These are phyloP conservation scores for Houttuynia cordata DNA, from an alignment of 164 flowering plant species.

Conservation along the genomic window DNA sequence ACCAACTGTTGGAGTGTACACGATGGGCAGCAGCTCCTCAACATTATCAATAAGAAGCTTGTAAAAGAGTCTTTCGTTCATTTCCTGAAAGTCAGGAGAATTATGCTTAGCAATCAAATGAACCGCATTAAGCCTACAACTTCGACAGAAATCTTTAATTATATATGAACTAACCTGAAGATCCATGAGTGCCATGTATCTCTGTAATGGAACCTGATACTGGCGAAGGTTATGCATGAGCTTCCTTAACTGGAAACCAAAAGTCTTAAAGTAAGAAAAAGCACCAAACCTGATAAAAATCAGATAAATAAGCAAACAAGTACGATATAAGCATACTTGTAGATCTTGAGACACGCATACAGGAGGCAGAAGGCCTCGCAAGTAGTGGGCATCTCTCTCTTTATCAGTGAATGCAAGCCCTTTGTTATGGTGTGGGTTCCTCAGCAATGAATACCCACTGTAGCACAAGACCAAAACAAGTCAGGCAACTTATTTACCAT, in stretches of 20 bases:
- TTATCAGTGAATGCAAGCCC: constrained; percentile 66
- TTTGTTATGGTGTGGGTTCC: constrained; percentile 78
- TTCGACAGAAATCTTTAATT: neutral
- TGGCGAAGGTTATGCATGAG: constrained; percentile 53
- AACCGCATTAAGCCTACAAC: neutral
- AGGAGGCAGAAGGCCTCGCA: constrained; percentile 84
- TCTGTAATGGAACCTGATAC: constrained; percentile 70
- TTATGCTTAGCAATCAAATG: neutral
- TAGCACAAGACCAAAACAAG: constrained; percentile 1
- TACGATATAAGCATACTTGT: constrained; percentile 31
- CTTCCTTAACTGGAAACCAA: constrained; percentile 49
- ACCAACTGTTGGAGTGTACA: constrained; percentile 82
- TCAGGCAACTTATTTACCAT: neutral
- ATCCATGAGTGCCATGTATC: constrained; percentile 70
- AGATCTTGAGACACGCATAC: constrained; percentile 38
- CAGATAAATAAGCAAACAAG: neutral
- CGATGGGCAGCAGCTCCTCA: constrained; percentile 75
- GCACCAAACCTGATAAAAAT: neutral
- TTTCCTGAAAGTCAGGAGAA: constrained; percentile 34
- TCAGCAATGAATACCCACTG: constrained; percentile 64
- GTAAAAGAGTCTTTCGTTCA: constrained; percentile 63
- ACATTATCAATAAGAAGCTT: constrained; percentile 80
- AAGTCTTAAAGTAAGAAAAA: constrained; percentile 1
- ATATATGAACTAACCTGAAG: constrained; percentile 37
- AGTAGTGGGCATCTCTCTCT: constrained; percentile 74